Evolutionary conservation across 306 rosid species (phyloP).

Genomic region (Mimosa bimucronata): DNA sequence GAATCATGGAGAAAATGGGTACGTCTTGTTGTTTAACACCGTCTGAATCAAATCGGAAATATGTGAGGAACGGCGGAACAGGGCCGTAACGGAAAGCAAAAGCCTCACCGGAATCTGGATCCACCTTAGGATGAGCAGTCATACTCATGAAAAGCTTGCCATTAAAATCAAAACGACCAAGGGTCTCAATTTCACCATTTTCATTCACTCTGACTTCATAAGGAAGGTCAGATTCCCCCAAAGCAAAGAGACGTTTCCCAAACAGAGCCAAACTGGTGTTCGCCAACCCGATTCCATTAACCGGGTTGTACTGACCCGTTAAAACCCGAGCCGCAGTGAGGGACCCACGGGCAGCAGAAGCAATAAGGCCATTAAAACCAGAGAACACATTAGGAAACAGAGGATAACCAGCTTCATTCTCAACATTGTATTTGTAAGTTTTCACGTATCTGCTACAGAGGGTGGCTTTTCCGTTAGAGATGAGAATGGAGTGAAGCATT

Average conservation of each 20-base stretch:
- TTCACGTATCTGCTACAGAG: constrained; percentile 84
- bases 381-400: constrained; percentile 80
- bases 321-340: constrained; percentile 60
- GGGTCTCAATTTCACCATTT: constrained; percentile 62
- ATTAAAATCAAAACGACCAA: constrained; percentile 65
- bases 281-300: constrained; percentile 81
- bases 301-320: constrained; percentile 62
- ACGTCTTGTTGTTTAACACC: constrained; percentile 69
- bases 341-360: constrained; percentile 80
- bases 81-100: constrained; percentile 86
- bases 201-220: constrained; percentile 47
- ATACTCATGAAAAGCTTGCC: constrained; percentile 70
- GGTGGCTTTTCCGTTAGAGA: constrained; percentile 62
- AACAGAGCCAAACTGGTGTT: constrained; percentile 79
- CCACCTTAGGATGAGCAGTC: constrained; percentile 90
- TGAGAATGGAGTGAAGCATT: constrained; percentile 75
- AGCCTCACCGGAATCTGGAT: constrained; percentile 66
- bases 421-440: constrained; percentile 67
- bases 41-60: constrained; percentile 56
- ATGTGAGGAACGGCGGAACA: constrained; percentile 77
- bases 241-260: constrained; percentile 61
- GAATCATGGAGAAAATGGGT: constrained; percentile 70
- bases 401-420: constrained; percentile 68
- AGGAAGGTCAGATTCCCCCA: constrained; percentile 89
- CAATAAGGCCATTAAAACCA: constrained; percentile 58